A percentile compares a stretch with the other conserved stretches of the same genome.
Conservation (phyloP, 805 yeast genomes). For the Starmerella riodocensis region DNA sequence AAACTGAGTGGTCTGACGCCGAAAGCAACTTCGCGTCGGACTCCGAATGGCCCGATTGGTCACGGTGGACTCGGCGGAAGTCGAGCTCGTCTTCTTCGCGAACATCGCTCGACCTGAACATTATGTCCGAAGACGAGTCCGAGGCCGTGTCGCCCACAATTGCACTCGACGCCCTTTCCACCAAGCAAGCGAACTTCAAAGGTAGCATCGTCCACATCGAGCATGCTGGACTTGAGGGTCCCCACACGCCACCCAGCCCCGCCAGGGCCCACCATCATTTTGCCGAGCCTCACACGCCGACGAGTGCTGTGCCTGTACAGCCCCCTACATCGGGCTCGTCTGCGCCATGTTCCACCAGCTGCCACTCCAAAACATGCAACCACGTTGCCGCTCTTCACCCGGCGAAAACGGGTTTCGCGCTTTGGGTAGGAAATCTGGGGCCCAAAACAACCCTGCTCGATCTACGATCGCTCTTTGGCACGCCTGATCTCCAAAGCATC, state of each 20-base stretch:
- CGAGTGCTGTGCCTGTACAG: too few relatives aligned
- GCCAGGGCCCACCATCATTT: too few relatives aligned
- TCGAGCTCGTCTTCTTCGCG: neutral
- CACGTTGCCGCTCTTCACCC: slow-evolving; percentile 35
- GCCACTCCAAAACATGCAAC: neutral
- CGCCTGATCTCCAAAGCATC: slow-evolving; percentile 28
- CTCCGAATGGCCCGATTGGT: slow-evolving; percentile 9
- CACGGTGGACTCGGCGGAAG: slow-evolving; percentile 4
- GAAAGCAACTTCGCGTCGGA: neutral
- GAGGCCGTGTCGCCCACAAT: too few relatives aligned
- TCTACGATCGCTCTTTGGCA: slow-evolving; percentile 29
- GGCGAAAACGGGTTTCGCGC: slow-evolving; percentile 30
- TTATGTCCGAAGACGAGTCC: too few relatives aligned
- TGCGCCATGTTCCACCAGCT: neutral
- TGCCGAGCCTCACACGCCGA: too few relatives aligned
- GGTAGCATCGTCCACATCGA: too few relatives aligned
- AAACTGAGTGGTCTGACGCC: neutral
- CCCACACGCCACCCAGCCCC: too few relatives aligned
- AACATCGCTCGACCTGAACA: too few relatives aligned
- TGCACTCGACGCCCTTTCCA: too few relatives aligned
- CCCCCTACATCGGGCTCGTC: neutral
- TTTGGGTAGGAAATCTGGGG: slow-evolving; percentile 37
- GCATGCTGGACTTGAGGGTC: too few relatives aligned
- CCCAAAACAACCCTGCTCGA: slow-evolving; percentile 27
- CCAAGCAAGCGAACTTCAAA: too few relatives aligned